Evolutionary conservation across 495 filamentous ascomycete genomes (phyloP), one percentile per base, ranked within the genome.

Genomic region (Penicillium roqueforti): DNA sequence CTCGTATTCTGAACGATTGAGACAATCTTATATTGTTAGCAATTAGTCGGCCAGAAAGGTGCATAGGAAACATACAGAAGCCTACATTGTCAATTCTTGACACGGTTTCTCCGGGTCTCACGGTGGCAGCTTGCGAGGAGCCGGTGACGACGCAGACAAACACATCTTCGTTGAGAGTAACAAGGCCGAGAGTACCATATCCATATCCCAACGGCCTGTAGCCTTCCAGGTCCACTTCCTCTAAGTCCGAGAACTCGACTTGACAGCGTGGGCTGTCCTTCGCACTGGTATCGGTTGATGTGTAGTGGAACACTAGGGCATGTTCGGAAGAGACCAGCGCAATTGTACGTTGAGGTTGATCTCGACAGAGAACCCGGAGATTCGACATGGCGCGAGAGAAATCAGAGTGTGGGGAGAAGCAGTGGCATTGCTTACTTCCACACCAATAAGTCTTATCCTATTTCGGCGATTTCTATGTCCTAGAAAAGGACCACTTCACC

Each of bases 81-180:
- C 92, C 89, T 53, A 97, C 92, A 20, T 80, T 83, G 56, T 85
- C 80, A 47, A 98, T 97, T 68, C 82, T 87, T 65, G 91, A 86
- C 19, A 97, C 86, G 6, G 83, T 88, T 76, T 98, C 93, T 11
- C 87, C 89, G 0, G 92, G 91, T 44, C 90, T 79, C 34, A 96
- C 81, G 18, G 81, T 87, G 31, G 93, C 95, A 18, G 91, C 91
- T 42, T 83, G 82, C 7, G 79, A 79, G 34, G 89, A 85, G 37
- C 81, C 78, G 36, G 84, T 95, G 25, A 98, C 85, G n/a, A 96
- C 86, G 58, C 90, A 93, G 18, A 98, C 78, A 63, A 97, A 98
- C 14, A 95, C 83, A 78, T 96, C 92, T 25, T 83, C 78, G 42
- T 82, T 81, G 43, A 97, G 77, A 2, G 91, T 92, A 54, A 97